Evolutionary conservation across 1,284 basidiomycete species (phyloP).

Genomic region (Waitea zeae): DNA sequence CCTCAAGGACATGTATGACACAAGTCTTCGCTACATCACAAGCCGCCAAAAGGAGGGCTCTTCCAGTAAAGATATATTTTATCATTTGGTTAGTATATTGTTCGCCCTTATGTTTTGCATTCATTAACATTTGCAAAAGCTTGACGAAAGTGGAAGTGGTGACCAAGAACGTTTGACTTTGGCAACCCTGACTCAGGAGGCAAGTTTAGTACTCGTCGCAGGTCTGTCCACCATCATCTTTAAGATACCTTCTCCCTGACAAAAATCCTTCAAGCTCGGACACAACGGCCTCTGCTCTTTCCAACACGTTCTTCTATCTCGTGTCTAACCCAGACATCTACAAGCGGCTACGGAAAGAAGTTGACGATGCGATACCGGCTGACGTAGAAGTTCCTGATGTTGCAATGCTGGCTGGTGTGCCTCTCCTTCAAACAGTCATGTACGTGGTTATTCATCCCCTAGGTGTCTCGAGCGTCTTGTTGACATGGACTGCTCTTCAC

Average conservation of each 20-base stretch:
- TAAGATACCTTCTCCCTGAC: background rate
- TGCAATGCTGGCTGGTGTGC: slow-evolving; percentile 12
- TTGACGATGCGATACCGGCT: slow-evolving; percentile 10
- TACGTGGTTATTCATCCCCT: slow-evolving; percentile 11
- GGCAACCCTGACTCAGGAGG: slow-evolving; percentile 4
- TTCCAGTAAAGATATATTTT: slow-evolving; percentile 12
- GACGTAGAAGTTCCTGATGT: slow-evolving; percentile 14
- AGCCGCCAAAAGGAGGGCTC: slow-evolving; percentile 7
- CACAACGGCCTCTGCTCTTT: slow-evolving; percentile 10
- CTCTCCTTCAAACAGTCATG: slow-evolving; percentile 20
- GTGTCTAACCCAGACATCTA: slow-evolving; percentile 9
- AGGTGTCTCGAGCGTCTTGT: background rate
- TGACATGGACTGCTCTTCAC: background rate
- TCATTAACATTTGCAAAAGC: background rate
- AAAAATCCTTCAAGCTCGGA: slow-evolving; percentile 13
- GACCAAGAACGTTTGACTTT: slow-evolving; percentile 1
- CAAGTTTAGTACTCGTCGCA: slow-evolving; percentile 7
- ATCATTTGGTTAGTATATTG: slow-evolving; percentile 12
- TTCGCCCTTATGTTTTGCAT: background rate
- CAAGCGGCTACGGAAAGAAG: slow-evolving; percentile 11
- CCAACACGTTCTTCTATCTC: slow-evolving; percentile 4
- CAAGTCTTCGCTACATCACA: background rate
- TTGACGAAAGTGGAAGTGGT: slow-evolving; percentile 6
- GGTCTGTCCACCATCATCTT: slow-evolving; percentile 7
- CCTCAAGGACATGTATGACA: background rate